phyloP scores from a whole-genome alignment of 208 protist species.

The Leishmania aethiopica region DNA sequence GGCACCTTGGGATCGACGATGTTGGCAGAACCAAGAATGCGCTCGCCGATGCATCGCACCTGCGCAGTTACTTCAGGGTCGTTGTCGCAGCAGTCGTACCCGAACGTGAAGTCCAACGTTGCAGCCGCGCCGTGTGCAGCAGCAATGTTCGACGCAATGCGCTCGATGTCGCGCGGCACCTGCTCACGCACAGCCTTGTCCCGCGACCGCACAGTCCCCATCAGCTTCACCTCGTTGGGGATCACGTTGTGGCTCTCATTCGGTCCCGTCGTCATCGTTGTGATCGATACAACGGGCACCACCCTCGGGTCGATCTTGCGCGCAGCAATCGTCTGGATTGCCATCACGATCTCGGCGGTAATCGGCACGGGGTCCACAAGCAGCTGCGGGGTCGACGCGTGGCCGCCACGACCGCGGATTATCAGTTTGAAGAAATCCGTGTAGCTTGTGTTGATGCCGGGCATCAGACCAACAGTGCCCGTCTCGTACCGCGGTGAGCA shows the following conservation, averaged over 20 bases:
- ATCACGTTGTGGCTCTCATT: slow-evolving; percentile 74
- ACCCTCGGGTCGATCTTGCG: slow-evolving; percentile 43
- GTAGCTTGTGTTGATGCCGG: slow-evolving; percentile 39
- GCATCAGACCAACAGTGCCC: slow-evolving; percentile 33
- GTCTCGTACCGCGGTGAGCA: slow-evolving; percentile 31
- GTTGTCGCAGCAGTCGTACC: slow-evolving; percentile 73
- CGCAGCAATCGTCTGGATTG: slow-evolving; percentile 63
- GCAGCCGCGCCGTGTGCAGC: slow-evolving; percentile 48
- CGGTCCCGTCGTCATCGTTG: slow-evolving; percentile 51
- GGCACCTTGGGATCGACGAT: slow-evolving; percentile 30
- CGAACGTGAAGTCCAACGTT: slow-evolving; percentile 38
- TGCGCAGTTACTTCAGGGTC: slow-evolving; percentile 46
- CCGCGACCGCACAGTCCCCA: slow-evolving; percentile 53
- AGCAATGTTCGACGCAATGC: slow-evolving; percentile 43
- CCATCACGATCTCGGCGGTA: slow-evolving; percentile 54
- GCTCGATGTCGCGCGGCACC: slow-evolving; percentile 47
- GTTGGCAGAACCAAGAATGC: slow-evolving; percentile 32
- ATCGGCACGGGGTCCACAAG: slow-evolving; percentile 66
- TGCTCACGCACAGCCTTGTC: slow-evolving; percentile 41
- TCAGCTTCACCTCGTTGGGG: slow-evolving; percentile 53
- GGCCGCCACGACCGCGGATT: slow-evolving; percentile 56
- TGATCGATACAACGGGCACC: slow-evolving; percentile 56
- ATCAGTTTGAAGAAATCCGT: slow-evolving; percentile 55
- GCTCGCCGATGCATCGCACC: slow-evolving; percentile 38
- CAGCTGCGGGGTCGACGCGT: slow-evolving; percentile 62